These are phyloP conservation scores for Chaetoscypha palmicola DNA, from an alignment of 2,329 filamentous ascomycete genomes.

Conservation along the genomic window DNA sequence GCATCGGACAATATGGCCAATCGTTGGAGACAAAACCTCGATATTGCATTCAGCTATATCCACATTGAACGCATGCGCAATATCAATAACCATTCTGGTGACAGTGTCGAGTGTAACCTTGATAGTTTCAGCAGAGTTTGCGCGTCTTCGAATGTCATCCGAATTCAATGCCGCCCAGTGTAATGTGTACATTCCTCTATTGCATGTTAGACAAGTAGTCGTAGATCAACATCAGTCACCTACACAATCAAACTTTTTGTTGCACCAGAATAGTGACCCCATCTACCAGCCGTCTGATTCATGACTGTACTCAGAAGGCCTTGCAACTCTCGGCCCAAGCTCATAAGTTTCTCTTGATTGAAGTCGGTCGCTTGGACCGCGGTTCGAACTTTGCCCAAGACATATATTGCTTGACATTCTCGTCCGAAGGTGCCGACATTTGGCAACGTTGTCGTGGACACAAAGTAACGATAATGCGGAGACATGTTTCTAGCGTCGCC, in stretches of 20 bases:
- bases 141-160: neutral
- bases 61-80: slow-evolving; percentile 17
- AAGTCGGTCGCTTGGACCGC: slow-evolving; percentile 10
- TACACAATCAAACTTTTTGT: slow-evolving; percentile 18
- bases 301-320: slow-evolving; percentile 13
- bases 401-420: slow-evolving; percentile 20
- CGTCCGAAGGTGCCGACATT: slow-evolving; percentile 19
- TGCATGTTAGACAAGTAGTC: slow-evolving; percentile 1
- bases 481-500: slow-evolving; percentile 1
- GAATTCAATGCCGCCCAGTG: slow-evolving; percentile 11
- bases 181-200: slow-evolving; percentile 16
- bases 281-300: slow-evolving; percentile 13
- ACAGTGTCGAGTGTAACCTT: slow-evolving; percentile 15
- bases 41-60: slow-evolving; percentile 7
- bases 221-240: too few relatives aligned
- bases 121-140: slow-evolving; percentile 9
- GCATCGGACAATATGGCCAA: slow-evolving; percentile 15
- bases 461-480: slow-evolving; percentile 13
- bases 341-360: slow-evolving; percentile 8
- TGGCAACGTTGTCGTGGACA: slow-evolving; percentile 13
- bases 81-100: slow-evolving; percentile 21
- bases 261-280: slow-evolving; percentile 16
- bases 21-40: slow-evolving; percentile 11
- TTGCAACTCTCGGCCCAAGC: slow-evolving; percentile 15
- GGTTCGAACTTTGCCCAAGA: slow-evolving; percentile 13